Conservation (phyloP, 495 filamentous ascomycete species). For the Annulohypoxylon stygium region DNA sequence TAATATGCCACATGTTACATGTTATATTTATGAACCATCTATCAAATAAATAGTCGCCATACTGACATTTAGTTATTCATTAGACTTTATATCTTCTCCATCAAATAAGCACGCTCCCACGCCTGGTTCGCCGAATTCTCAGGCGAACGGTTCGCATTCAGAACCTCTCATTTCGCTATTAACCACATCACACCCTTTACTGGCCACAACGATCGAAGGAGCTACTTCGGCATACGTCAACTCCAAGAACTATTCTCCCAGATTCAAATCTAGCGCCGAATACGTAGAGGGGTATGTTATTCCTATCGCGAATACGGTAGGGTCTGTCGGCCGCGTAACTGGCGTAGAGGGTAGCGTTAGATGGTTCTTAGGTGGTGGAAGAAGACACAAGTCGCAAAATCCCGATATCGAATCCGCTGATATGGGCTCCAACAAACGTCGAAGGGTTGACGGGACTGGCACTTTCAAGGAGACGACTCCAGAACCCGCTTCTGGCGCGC, state of each 20-base stretch:
- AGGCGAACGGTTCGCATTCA: constrained; percentile 54
- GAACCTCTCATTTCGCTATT: constrained; percentile 85
- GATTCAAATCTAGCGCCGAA: constrained; percentile 85
- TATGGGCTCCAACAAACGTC: constrained; percentile 71
- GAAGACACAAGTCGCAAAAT: constrained; percentile 57
- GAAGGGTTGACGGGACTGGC: constrained; percentile 65
- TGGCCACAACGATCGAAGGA: constrained; percentile 83
- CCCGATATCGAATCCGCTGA: constrained; percentile 58
- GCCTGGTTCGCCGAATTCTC: constrained; percentile 49
- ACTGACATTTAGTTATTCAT: constrained; percentile 44
- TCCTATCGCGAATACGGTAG: constrained; percentile 84
- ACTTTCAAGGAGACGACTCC: constrained; percentile 50
- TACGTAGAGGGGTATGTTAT: constrained; percentile 87
- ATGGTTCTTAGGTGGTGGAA: constrained; percentile 73
- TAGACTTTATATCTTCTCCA: constrained; percentile 70
- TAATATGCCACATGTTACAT: too few species aligned
- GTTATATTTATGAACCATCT: constrained; percentile 1
- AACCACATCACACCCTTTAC: constrained; percentile 81
- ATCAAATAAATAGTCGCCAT: constrained; percentile 53
- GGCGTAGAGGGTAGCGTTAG: constrained; percentile 86
- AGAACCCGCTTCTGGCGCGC: constrained; percentile 49
- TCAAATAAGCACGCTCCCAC: constrained; percentile 57
- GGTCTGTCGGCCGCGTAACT: constrained; percentile 81
- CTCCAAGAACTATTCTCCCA: constrained; percentile 88
- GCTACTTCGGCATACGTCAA: constrained; percentile 84